Conservation (phyloP, 192 early-diverging fungal species). For the Fimicolochytrium jonesii region DNA sequence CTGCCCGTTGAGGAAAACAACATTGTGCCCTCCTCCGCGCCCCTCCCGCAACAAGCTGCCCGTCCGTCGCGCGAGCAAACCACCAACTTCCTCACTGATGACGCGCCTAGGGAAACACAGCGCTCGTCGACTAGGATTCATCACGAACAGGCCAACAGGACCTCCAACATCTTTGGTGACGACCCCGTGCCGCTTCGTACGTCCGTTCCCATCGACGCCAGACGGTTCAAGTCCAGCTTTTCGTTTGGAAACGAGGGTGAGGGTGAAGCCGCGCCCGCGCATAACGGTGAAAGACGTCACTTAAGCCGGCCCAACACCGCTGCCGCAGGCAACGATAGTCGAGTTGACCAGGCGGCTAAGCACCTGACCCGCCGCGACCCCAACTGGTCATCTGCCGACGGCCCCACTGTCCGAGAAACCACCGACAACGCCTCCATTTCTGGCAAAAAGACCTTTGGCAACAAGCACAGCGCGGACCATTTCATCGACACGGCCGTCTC, state of each 20-base stretch:
- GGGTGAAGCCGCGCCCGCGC: constrained; percentile 22
- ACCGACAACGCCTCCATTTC: neutral
- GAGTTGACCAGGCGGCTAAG: neutral
- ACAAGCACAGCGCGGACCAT: constrained; percentile 2
- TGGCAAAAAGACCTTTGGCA: constrained; percentile 7
- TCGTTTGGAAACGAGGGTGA: constrained; percentile 11
- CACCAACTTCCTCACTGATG: too few relatives aligned
- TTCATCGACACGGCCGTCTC: neutral
- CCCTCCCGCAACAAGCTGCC: neutral
- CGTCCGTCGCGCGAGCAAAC: too few relatives aligned
- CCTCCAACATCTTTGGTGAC: constrained; percentile 36
- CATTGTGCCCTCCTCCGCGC: neutral
- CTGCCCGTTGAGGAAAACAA: neutral
- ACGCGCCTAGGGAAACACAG: too few relatives aligned
- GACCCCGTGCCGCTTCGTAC: constrained; percentile 19
- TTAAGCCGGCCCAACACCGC: neutral
- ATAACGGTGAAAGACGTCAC: neutral
- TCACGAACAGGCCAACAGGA: constrained; percentile 15
- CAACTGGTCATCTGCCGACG: constrained; percentile 30
- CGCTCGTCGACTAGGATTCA: constrained; percentile 20
- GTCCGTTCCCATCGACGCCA: constrained; percentile 24
- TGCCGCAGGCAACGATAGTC: neutral
- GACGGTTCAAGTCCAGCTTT: constrained; percentile 30
- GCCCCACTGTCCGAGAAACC: neutral
- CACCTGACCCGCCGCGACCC: constrained; percentile 35